Percentiles rank a stretch among this genome's conserved stretches.
phyloP scores from a whole-genome alignment of 2,329 filamentous ascomycete genomes.

The Arthrobotrys sphaeroides region DNA sequence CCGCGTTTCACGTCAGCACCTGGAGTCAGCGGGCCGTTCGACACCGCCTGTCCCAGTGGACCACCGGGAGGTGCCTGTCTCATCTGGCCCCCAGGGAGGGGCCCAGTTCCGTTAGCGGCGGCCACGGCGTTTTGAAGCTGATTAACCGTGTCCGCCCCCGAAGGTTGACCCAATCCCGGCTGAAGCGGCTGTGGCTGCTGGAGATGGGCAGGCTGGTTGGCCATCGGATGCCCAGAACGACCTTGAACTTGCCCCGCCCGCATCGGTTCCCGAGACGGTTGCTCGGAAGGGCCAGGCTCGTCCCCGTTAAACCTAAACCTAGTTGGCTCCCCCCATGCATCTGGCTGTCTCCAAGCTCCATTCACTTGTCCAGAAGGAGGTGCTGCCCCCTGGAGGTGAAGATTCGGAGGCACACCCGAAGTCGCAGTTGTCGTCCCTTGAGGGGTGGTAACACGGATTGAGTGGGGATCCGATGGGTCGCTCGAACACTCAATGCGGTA shows the following conservation, averaged over 20 bases:
- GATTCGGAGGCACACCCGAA: conserved; percentile 57
- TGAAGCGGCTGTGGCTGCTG: conserved; percentile 56
- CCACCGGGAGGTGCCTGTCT: conserved; percentile 70
- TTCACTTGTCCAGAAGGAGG: conserved; percentile 29
- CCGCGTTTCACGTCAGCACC: conserved; percentile 75
- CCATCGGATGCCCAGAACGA: conserved; percentile 28
- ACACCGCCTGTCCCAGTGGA: conserved; percentile 69
- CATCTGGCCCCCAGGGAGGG: conserved; percentile 61
- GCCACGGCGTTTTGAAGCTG: conserved; percentile 64
- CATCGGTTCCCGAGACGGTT: conserved; percentile 33
- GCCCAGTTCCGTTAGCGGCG: conserved; percentile 64
- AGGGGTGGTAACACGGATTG: conserved; percentile 91
- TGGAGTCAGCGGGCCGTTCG: conserved; percentile 66
- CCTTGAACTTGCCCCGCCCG: conserved; percentile 55
- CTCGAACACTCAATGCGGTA: conserved; percentile 87
- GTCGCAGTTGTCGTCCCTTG: conserved; percentile 74
- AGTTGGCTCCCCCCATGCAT: conserved; percentile 37
- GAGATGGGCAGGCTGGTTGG: conserved; percentile 35
- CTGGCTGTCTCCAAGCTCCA: conserved; percentile 27
- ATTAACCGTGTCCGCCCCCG: conserved; percentile 53
- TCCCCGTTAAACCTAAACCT: conserved; percentile 44
- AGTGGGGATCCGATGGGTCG: conserved; percentile 57
- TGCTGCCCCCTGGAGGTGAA: conserved; percentile 52
- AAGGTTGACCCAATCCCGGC: conserved; percentile 55
- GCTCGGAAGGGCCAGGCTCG: conserved; percentile 54